Evolutionary conservation across 805 yeast species (phyloP), one percentile per base, ranked within the genome.

Genomic region (Kurtzmaniella fragi): DNA sequence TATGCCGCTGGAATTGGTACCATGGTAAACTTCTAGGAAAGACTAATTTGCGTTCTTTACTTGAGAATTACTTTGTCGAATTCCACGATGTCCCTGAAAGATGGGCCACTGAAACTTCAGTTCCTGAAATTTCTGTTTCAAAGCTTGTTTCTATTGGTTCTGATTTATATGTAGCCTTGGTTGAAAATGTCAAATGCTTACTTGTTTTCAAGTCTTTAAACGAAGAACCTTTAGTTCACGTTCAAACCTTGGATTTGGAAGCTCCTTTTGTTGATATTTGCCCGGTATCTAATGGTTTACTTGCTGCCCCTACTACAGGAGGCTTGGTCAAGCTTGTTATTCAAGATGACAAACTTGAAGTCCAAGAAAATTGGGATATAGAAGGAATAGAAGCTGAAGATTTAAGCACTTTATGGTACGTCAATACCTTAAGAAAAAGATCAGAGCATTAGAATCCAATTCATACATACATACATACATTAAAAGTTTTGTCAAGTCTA

Each of bases 1-100:
- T 93, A 10, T 69, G 75, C 43, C 56, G 79, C 14, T 91, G 98
- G 97, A 71, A 85, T 44, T 89, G 97, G 95, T 58, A 57, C 38
- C 54, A 61, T 11, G 64, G 67, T 17, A 54, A 67, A 13, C 63
- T 75, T 41, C 42, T 84, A 3, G 65, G 69, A 23, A 69, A 70
- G 38, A 66, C 82, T 33, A 71, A 77, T 16, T 61, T 83, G 17
- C 62, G 71, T 20, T 64, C 67, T 0, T 41, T 65, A 14, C 40
- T 66, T 6, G 54, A 54, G 40, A 52, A 57, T 17, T 74, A 65
- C 48, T 65, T 85, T 43, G 73, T 61, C 29, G 80, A 78, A 6
- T 58, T 59, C 16, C 91, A 85, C 54, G 56, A 71, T 38, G 84
- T 86, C 0, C 85, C 89, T 11, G 74, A 67, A 33, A 70, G 84